Conservation (phyloP, 306 rosid genomes). For the Medicago arabica region DNA sequence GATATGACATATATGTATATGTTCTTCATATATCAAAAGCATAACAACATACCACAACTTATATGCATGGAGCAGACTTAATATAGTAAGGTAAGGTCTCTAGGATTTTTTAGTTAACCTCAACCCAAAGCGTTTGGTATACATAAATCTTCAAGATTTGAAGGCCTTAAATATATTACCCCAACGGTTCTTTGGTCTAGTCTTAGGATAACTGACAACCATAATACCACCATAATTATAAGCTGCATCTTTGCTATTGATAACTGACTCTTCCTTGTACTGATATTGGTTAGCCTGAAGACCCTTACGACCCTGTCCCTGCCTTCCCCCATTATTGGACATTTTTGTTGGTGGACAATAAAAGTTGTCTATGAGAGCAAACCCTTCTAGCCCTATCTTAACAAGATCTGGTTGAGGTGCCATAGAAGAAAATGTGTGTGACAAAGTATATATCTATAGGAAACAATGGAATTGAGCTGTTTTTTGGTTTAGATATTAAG, state of each 20-base stretch:
- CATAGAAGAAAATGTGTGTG: constrained; percentile 22
- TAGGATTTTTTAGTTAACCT: not conserved
- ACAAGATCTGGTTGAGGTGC: constrained; percentile 44
- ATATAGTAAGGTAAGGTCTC: not conserved
- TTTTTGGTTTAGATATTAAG: constrained; percentile 29
- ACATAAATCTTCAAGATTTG: constrained; percentile 32
- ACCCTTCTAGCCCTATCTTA: constrained; percentile 48
- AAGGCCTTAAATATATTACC: constrained; percentile 34
- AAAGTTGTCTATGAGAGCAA: constrained; percentile 39
- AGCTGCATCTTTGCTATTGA: constrained; percentile 44
- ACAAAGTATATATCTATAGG: not conserved
- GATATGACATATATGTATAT: too few species aligned
- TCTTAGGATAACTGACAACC: constrained; percentile 28
- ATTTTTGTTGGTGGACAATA: constrained; percentile 43
- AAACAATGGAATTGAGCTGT: constrained; percentile 16
- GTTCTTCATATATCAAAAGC: not conserved
- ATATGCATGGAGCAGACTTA: not conserved
- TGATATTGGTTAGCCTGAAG: not conserved
- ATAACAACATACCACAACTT: not conserved
- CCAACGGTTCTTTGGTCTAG: constrained; percentile 43
- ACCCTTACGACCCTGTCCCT: constrained; percentile 15
- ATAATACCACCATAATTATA: constrained; percentile 38
- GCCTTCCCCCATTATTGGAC: constrained; percentile 4
- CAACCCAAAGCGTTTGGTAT: not conserved
- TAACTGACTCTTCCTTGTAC: constrained; percentile 29